Conservation (phyloP, 2,329 filamentous ascomycete genomes). For the Trichoderma guizhouense region DNA sequence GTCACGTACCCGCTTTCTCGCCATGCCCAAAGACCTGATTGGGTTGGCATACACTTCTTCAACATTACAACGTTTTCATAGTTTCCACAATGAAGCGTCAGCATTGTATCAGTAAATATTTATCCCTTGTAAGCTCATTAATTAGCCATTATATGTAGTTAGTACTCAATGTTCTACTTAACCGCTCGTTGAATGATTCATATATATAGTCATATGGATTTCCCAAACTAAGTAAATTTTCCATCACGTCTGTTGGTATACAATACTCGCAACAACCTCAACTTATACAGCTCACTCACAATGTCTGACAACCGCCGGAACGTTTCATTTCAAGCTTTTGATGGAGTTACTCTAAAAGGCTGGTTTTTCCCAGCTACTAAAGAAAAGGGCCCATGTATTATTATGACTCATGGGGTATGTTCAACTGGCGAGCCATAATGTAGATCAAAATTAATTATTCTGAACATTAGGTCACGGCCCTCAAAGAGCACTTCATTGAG, state of each 20-base stretch:
- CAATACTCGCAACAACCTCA: background rate
- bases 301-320: background rate
- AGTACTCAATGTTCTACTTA: background rate
- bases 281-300: background rate
- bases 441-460: background rate
- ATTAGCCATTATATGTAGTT: background rate
- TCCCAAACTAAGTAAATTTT: background rate
- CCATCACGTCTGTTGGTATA: background rate
- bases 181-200: background rate
- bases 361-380: slow-evolving; percentile 2
- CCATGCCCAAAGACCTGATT: background rate
- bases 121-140: background rate
- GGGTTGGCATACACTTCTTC: background rate
- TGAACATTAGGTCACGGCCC: background rate
- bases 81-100: background rate
- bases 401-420: slow-evolving; percentile 13
- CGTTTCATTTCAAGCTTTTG: background rate
- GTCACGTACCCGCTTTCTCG: background rate
- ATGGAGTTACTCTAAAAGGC: background rate
- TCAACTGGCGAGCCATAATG: background rate
- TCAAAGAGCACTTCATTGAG: slow-evolving; percentile 18
- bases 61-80: background rate
- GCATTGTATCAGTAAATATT: background rate
- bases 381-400: background rate
- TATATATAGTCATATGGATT: background rate